A percentile compares a stretch with the other conserved stretches of the same genome.
Evolutionary conservation across 108 stramenopile species (phyloP).

Genomic region (Fragilaria radians): DNA sequence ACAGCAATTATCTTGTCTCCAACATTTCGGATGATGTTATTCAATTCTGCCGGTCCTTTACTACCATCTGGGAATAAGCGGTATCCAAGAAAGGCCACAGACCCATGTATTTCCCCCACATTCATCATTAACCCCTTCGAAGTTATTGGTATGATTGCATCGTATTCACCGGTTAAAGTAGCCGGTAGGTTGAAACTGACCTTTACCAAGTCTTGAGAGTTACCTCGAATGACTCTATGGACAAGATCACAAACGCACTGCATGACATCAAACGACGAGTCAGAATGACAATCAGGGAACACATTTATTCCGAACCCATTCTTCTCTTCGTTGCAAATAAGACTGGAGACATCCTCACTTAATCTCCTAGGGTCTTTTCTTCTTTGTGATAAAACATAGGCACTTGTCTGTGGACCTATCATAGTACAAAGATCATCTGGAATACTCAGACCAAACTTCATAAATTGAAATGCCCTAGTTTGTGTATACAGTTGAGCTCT

Average conservation of each 20-base stretch:
- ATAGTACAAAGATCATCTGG: constrained; percentile 42
- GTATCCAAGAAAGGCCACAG: constrained; percentile 76
- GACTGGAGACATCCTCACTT: too few relatives aligned
- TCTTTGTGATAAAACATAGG: not conserved
- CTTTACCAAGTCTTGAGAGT: constrained; percentile 11
- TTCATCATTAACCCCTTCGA: constrained; percentile 78
- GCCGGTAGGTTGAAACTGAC: constrained; percentile 43
- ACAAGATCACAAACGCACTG: constrained; percentile 18
- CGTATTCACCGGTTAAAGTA: constrained; percentile 69
- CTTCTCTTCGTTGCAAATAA: too few relatives aligned
- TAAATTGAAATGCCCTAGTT: constrained; percentile 67
- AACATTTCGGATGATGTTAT: constrained; percentile 48
- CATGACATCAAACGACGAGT: constrained; percentile 12
- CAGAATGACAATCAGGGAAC: not conserved
- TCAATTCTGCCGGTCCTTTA: constrained; percentile 65
- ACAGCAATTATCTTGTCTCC: constrained; percentile 84
- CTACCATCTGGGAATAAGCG: constrained; percentile 48
- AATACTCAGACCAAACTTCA: constrained; percentile 63
- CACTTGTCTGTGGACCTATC: constrained; percentile 54
- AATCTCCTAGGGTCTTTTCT: not conserved
- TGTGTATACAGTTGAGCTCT: constrained; percentile 63
- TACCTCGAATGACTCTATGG: constrained; percentile 14
- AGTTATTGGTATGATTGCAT: constrained; percentile 76
- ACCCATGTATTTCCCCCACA: constrained; percentile 73
- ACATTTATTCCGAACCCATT: constrained; percentile 22